A percentile compares a stretch with the other conserved stretches of the same genome.
Evolutionary conservation across 495 filamentous ascomycete genomes (phyloP).

Genomic region (Daldinia childiae): DNA sequence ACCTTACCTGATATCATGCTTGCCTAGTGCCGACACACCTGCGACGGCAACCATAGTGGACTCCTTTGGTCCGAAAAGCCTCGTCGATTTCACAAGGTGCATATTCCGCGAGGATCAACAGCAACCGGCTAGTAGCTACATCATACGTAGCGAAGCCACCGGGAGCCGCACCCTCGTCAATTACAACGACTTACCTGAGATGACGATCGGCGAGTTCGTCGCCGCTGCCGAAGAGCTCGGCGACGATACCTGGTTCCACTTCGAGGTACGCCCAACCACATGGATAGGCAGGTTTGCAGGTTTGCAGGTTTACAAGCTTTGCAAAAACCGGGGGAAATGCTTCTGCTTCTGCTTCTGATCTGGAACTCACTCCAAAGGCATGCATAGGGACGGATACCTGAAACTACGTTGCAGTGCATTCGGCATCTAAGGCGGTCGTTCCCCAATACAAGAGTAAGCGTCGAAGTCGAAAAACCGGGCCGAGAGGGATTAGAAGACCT

Average conservation of each 20-base stretch:
- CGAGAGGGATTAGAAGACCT: constrained; percentile 68
- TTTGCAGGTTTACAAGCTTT: background rate
- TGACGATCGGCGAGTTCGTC: constrained; percentile 67
- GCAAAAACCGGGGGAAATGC: constrained; percentile 1
- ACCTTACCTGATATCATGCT: constrained; percentile 53
- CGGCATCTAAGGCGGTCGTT: constrained; percentile 60
- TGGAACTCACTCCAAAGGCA: constrained; percentile 34
- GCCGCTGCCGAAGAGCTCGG: constrained; percentile 45
- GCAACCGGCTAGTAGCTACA: constrained; percentile 75
- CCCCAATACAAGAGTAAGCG: constrained; percentile 64
- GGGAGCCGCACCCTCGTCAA: constrained; percentile 75
- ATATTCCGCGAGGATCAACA: constrained; percentile 65
- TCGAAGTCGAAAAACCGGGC: constrained; percentile 75
- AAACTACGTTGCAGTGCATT: constrained; percentile 70
- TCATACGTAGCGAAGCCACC: constrained; percentile 67
- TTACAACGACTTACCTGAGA: constrained; percentile 72
- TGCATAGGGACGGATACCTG: constrained; percentile 70
- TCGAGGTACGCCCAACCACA: constrained; percentile 64
- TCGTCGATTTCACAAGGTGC: constrained; percentile 62
- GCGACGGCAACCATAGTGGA: constrained; percentile 50
- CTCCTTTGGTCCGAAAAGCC: constrained; percentile 54
- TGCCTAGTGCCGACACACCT: constrained; percentile 48
- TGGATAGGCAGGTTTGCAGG: background rate
- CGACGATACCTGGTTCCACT: constrained; percentile 70
- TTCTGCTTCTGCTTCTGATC: constrained; percentile 29